A percentile compares a stretch with the other conserved stretches of the same genome.
Evolutionary conservation across 371 early-diverging fungal species (phyloP).

Genomic region (Cokeromyces recurvatus): DNA sequence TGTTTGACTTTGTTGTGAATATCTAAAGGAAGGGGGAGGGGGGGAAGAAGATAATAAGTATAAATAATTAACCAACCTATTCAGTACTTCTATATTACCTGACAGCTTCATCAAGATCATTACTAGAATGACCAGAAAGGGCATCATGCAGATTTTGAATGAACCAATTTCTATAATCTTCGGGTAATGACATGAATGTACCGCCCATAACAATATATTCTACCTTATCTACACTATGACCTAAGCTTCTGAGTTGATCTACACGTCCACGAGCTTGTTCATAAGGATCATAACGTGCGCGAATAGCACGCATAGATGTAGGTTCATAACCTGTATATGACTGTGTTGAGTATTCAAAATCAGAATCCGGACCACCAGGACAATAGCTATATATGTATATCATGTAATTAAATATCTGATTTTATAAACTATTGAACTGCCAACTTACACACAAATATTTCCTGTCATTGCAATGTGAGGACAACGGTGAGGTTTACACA

Average conservation of each 20-base stretch:
- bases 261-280: slow-evolving; percentile 97
- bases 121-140: slow-evolving; percentile 89
- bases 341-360: slow-evolving; percentile 99
- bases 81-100: too few relatives aligned
- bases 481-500: slow-evolving; percentile 99
- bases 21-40: too few relatives aligned
- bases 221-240: slow-evolving; percentile 98
- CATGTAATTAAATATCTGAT: neutral
- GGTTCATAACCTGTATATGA: slow-evolving; percentile 99
- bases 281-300: slow-evolving; percentile 98
- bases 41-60: too few relatives aligned
- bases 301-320: slow-evolving; percentile 99
- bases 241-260: slow-evolving; percentile 93
- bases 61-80: neutral
- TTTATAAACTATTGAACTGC: neutral
- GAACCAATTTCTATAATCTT: slow-evolving; percentile 97
- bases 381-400: slow-evolving; percentile 72
- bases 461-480: slow-evolving; percentile 99
- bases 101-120: slow-evolving; percentile 97
- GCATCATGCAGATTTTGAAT: slow-evolving; percentile 98
- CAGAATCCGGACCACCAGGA: slow-evolving; percentile 99
- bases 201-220: slow-evolving; percentile 99
- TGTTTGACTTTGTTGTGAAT: slow-evolving; percentile 93
- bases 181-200: slow-evolving; percentile 98
- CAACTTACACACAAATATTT: slow-evolving; percentile 95